Evolutionary conservation across 2,329 filamentous ascomycete genomes (phyloP).

Genomic region (Fusarium pseudograminearum): DNA sequence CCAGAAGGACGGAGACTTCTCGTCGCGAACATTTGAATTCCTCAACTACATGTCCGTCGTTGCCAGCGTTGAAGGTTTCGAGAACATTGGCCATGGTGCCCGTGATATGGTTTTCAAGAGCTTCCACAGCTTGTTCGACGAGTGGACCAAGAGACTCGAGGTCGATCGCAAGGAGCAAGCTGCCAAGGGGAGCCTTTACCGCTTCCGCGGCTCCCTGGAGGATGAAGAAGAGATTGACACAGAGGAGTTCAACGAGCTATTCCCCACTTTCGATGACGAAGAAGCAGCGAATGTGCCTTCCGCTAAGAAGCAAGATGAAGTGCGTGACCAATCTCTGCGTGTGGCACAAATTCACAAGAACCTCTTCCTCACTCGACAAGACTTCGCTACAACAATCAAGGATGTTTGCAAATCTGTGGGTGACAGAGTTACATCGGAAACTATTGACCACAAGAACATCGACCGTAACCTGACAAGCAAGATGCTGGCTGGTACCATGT

Average conservation of each 20-base stretch:
- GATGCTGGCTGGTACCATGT: slow-evolving; percentile 74
- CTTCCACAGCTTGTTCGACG: slow-evolving; percentile 78
- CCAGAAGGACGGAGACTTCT: slow-evolving; percentile 34
- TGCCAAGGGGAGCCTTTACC: slow-evolving; percentile 81
- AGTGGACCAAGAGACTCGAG: slow-evolving; percentile 83
- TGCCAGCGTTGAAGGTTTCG: slow-evolving; percentile 61
- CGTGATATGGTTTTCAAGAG: slow-evolving; percentile 71
- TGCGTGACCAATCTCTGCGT: slow-evolving; percentile 69
- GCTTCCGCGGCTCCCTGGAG: slow-evolving; percentile 81
- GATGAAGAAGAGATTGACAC: slow-evolving; percentile 80
- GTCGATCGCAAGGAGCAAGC: slow-evolving; percentile 81
- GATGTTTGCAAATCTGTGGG: slow-evolving; percentile 60
- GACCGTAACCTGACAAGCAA: slow-evolving; percentile 59
- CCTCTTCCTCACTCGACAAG: slow-evolving; percentile 61
- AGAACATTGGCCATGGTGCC: slow-evolving; percentile 55
- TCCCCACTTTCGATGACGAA: slow-evolving; percentile 79
- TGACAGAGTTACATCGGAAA: slow-evolving; percentile 52
- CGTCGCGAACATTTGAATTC: slow-evolving; percentile 57
- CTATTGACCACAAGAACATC: slow-evolving; percentile 45
- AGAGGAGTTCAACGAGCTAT: slow-evolving; percentile 82
- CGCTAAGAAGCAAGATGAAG: slow-evolving; percentile 54
- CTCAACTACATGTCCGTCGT: slow-evolving; percentile 53
- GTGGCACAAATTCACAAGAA: slow-evolving; percentile 71
- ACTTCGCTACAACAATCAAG: slow-evolving; percentile 58
- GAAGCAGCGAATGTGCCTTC: slow-evolving; percentile 53